Conservation (phyloP, 2,329 filamentous ascomycete genomes). For the Fusarium paranaense region DNA sequence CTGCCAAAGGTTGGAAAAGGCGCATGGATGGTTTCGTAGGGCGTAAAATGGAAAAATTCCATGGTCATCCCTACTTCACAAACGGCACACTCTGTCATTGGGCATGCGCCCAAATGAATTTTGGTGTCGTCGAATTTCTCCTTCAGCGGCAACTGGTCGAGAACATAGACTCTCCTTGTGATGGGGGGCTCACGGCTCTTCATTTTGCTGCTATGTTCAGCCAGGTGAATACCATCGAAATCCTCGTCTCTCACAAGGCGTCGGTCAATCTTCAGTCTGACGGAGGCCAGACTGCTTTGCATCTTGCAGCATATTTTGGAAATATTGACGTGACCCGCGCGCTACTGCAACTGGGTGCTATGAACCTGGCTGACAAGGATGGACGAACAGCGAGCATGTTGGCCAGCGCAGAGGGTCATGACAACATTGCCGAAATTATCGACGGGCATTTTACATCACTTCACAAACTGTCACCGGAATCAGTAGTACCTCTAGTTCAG, state of each 20-base stretch:
- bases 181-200: not conserved
- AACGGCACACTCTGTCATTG: not conserved
- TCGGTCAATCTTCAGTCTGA: not conserved
- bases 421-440: not conserved
- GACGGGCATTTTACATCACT: not conserved
- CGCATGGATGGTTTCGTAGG: not conserved
- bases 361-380: not conserved
- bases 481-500: not conserved
- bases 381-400: not conserved
- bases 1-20: not conserved
- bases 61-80: not conserved
- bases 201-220: not conserved
- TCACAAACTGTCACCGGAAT: too few species aligned
- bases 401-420: not conserved
- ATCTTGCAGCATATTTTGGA: not conserved
- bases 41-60: not conserved
- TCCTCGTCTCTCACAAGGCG: not conserved
- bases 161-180: not conserved
- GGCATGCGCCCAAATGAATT: not conserved
- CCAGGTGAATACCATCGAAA: not conserved
- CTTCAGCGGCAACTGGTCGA: not conserved
- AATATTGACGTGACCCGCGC: too few species aligned
- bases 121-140: not conserved
- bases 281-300: not conserved
- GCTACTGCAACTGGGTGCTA: not conserved